Conservation (phyloP, 768 basidiomycete genomes). For the Naganishia kalamii region DNA sequence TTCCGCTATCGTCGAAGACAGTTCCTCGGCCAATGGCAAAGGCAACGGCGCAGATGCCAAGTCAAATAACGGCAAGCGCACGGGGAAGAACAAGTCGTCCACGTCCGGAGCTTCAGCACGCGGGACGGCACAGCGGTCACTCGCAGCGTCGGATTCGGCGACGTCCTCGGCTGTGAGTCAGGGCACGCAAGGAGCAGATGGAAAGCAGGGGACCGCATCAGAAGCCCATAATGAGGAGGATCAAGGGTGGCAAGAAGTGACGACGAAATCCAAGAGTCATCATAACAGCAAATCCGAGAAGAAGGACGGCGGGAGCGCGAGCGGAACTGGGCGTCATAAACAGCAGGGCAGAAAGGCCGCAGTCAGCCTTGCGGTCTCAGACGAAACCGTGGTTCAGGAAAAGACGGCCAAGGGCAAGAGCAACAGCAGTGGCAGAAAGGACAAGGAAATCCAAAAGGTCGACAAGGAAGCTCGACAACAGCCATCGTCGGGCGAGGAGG, state of each 20-base stretch:
- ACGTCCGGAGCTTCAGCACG: not conserved
- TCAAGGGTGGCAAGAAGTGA: conserved; percentile 19
- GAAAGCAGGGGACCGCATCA: not conserved
- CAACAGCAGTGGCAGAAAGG: not conserved
- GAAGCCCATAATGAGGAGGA: not conserved
- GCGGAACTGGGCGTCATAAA: not conserved
- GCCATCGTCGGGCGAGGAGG: not conserved
- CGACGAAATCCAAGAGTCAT: conserved; percentile 1
- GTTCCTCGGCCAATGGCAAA: not conserved
- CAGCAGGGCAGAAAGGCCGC: not conserved
- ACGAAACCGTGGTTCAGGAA: not conserved
- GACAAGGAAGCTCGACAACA: conserved; percentile 6
- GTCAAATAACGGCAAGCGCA: conserved; percentile 1
- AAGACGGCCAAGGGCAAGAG: conserved; percentile 2
- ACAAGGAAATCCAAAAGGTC: conserved; percentile 2
- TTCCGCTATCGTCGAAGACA: not conserved
- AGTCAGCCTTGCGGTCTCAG: not conserved
- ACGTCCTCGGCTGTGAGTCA: not conserved
- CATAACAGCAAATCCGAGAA: not conserved
- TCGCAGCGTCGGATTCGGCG: not conserved
- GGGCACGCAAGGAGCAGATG: not conserved
- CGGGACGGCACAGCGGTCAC: not conserved
- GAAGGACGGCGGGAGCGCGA: conserved; percentile 1
- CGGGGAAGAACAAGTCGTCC: conserved; percentile 1
- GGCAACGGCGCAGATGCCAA: not conserved